phyloP scores from a whole-genome alignment of 2,329 filamentous ascomycete species.

The Apiospora rasikravindrae region DNA sequence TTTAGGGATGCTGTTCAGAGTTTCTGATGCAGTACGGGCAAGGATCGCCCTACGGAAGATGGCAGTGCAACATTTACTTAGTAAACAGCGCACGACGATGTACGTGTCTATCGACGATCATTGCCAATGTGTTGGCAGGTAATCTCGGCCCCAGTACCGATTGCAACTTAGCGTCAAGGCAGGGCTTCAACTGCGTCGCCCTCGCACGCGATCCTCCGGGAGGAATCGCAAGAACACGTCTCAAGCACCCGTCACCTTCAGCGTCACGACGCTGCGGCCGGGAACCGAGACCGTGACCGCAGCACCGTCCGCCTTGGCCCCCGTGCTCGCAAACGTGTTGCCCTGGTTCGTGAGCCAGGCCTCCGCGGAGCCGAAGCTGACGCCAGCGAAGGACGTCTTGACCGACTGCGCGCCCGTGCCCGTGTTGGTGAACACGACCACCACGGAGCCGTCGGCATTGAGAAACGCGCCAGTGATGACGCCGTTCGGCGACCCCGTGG shows the following conservation, averaged over 20 bases:
- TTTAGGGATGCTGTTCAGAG: background rate
- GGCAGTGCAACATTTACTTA: background rate
- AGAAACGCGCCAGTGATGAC: constrained; percentile 29
- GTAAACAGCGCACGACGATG: background rate
- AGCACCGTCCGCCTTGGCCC: constrained; percentile 21
- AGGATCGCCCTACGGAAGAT: background rate
- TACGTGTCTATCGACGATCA: background rate
- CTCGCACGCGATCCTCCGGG: background rate
- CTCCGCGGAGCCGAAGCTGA: constrained; percentile 20
- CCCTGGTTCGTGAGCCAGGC: constrained; percentile 28
- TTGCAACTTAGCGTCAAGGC: background rate
- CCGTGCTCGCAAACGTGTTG: constrained; percentile 23
- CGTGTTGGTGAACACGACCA: constrained; percentile 34
- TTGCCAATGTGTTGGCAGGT: too few relatives aligned
- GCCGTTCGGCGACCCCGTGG: constrained; percentile 28
- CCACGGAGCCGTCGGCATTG: constrained; percentile 30
- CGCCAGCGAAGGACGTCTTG: constrained; percentile 23
- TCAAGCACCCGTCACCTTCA: constrained; percentile 24
- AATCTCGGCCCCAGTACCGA: background rate
- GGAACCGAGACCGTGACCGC: constrained; percentile 27
- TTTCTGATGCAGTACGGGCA: background rate
- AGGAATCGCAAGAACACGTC: background rate
- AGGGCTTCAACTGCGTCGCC: background rate
- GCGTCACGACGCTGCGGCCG: constrained; percentile 27
- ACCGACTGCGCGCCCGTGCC: constrained; percentile 23